Percentiles rank a stretch among this genome's conserved stretches.
These are phyloP conservation scores for Paralagenidium karlingii DNA, from an alignment of 352 stramenopile genomes.

Conservation along the genomic window DNA sequence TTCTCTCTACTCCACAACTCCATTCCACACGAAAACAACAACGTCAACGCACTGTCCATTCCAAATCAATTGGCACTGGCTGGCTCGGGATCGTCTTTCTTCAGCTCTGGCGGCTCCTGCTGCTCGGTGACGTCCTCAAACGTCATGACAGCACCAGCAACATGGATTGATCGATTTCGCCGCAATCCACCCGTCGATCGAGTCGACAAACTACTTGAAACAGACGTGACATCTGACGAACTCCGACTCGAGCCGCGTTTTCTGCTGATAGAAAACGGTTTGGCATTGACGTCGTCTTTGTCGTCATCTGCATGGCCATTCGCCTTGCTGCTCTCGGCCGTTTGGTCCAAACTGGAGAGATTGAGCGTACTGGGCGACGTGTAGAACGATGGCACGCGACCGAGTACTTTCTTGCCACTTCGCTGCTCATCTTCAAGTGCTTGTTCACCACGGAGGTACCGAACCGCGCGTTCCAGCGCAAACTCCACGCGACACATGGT, in stretches of 20 bases:
- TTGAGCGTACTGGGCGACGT: slow-evolving; percentile 81
- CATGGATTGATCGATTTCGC: slow-evolving; percentile 66
- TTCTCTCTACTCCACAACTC: no score
- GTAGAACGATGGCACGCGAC: slow-evolving; percentile 79
- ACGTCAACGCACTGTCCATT: no score
- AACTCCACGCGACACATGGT: slow-evolving; percentile 95
- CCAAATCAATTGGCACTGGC: no score
- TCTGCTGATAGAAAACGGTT: slow-evolving; percentile 6
- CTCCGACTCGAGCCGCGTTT: slow-evolving; percentile 10
- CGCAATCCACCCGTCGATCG: slow-evolving; percentile 18
- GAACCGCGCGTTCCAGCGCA: slow-evolving; percentile 86
- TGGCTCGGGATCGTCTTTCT: no score
- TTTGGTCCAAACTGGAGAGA: slow-evolving; percentile 52
- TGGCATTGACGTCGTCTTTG: not conserved
- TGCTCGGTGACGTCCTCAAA: slow-evolving; percentile 53
- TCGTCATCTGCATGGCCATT: slow-evolving; percentile 2
- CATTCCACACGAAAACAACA: no score
- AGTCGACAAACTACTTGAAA: slow-evolving; percentile 12
- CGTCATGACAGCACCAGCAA: slow-evolving; percentile 71
- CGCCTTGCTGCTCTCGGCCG: not conserved
- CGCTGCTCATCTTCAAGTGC: slow-evolving; percentile 63
- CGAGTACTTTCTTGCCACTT: slow-evolving; percentile 55
- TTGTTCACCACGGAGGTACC: slow-evolving; percentile 71
- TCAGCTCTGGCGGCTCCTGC: no score
- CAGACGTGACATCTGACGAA: slow-evolving; percentile 10